Evolutionary conservation across 495 filamentous ascomycete species (phyloP).

Genomic region (Usnea hakonensis): DNA sequence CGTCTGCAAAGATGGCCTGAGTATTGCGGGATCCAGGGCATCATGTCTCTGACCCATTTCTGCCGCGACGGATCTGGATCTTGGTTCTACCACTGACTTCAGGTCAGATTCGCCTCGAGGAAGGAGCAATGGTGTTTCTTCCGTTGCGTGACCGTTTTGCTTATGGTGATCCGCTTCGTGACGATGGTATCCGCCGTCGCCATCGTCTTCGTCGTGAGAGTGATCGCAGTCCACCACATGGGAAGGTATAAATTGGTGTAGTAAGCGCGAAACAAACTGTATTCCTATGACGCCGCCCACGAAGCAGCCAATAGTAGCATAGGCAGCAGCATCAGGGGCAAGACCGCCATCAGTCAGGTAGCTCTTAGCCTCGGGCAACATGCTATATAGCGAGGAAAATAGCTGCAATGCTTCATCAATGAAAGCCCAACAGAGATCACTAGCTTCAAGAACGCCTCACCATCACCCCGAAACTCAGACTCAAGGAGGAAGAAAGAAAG

Average conservation of each 20-base stretch:
- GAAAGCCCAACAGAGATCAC: neutral
- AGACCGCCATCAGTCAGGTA: conserved; percentile 65
- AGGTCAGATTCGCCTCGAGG: conserved; percentile 9
- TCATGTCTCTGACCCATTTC: conserved; percentile 11
- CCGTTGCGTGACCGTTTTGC: conserved; percentile 25
- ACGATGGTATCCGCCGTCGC: conserved; percentile 26
- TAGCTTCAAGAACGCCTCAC: conserved; percentile 38
- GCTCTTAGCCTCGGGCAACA: conserved; percentile 75
- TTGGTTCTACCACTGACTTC: neutral
- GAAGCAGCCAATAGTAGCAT: conserved; percentile 68
- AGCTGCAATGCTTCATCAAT: conserved; percentile 45
- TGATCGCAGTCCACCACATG: conserved; percentile 91
- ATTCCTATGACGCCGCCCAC: conserved; percentile 77
- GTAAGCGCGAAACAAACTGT: conserved; percentile 64
- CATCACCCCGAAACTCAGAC: conserved; percentile 97
- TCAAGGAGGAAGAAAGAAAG: conserved; percentile 82
- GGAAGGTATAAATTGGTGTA: conserved; percentile 84
- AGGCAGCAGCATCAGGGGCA: conserved; percentile 58
- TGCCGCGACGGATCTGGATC: conserved; percentile 7
- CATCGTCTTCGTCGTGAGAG: conserved; percentile 53
- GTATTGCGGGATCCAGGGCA: neutral
- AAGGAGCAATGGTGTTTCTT: conserved; percentile 41
- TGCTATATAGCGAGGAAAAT: conserved; percentile 88
- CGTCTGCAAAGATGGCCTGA: conserved; percentile 35
- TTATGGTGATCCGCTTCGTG: conserved; percentile 12